Evolutionary conservation across 805 yeast genomes (phyloP), one percentile per base, ranked within the genome.

Genomic region (Barnettozyma sp.): DNA sequence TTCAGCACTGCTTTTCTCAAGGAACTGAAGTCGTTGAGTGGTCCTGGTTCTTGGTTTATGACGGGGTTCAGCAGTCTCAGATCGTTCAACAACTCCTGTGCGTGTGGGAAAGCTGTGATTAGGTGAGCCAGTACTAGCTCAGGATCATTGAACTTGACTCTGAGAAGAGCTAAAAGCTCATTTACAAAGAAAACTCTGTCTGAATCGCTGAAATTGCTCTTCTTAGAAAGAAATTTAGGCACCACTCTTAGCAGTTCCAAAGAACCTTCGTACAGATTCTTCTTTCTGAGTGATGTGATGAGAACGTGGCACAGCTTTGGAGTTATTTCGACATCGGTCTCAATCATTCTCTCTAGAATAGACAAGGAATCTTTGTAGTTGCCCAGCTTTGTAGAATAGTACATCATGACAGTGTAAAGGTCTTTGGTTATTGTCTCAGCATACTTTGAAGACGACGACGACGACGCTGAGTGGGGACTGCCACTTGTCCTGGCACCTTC

Each of bases 111-210:
- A 2, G 49, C 35, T 1, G 51, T 42, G 5, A 44, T 22, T 21
- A 50, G 46, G 30, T 52, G 51, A 9, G 52, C 49, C 17, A 50
- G n/a, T 0, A 51, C 39, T 3, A 51, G 28, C 15, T 39, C 38
- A 1, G 51, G 44, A 16, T 49, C 46, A 16, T 29, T 35, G 25
- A 49, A 50, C 9, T 44, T 37, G 5, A 39, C 36, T 18, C 49
- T 37, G 7, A 52, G 24, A 11, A 48, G 22, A 3, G 36, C 35
- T 2, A 52, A 16, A 1, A 52, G 33, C 15, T 52, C 56, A 21
- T 30, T 45, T 8, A 38, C 28, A n/a, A 45, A 26, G 7, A 41
- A 4, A 1, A 16, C 9, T 23, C 35, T 43, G 23, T 31, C 26
- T 6, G 23, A 7, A 2, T 35, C 33, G 7, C 27, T 23, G 2